Evolutionary conservation across 2,329 filamentous ascomycete species (phyloP).

Genomic region (Rhexocercosporidium sp.): DNA sequence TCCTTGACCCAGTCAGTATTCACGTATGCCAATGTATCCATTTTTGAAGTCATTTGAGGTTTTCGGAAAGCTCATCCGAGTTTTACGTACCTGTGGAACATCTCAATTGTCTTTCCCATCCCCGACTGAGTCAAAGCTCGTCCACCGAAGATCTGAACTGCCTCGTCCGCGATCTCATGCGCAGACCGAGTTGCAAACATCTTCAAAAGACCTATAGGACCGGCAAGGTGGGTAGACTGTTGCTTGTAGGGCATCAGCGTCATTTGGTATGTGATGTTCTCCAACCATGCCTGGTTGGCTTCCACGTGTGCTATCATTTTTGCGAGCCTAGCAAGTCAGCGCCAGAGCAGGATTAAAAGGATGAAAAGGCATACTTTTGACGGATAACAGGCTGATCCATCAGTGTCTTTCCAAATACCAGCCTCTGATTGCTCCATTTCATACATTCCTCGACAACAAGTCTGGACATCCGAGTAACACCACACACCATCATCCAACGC

Average conservation of each 20-base stretch:
- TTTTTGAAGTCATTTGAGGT: neutral
- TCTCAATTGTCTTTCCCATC: constrained; percentile 83
- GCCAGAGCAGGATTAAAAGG: neutral
- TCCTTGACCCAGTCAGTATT: constrained; percentile 13
- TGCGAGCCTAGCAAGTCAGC: constrained; percentile 60
- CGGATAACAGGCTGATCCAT: constrained; percentile 84
- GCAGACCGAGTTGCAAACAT: constrained; percentile 77
- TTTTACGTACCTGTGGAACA: constrained; percentile 67
- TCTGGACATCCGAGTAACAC: constrained; percentile 67
- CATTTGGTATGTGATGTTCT: constrained; percentile 88
- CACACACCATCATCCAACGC: constrained; percentile 76
- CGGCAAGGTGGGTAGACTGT: constrained; percentile 76
- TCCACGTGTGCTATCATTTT: constrained; percentile 86
- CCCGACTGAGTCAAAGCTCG: constrained; percentile 79
- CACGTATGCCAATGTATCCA: neutral
- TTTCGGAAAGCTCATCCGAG: constrained; percentile 42
- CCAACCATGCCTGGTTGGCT: constrained; percentile 84
- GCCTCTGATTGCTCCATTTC: constrained; percentile 87
- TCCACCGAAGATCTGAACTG: constrained; percentile 86
- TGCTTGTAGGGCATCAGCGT: constrained; percentile 80
- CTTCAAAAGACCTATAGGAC: constrained; percentile 84
- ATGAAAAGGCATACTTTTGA: constrained; percentile 63
- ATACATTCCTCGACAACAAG: constrained; percentile 81
- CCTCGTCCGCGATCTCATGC: constrained; percentile 80
- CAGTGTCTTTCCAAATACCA: constrained; percentile 82